Conservation (phyloP, 2,329 filamentous ascomycete species). For the Drechslerella stenobrocha region DNA sequence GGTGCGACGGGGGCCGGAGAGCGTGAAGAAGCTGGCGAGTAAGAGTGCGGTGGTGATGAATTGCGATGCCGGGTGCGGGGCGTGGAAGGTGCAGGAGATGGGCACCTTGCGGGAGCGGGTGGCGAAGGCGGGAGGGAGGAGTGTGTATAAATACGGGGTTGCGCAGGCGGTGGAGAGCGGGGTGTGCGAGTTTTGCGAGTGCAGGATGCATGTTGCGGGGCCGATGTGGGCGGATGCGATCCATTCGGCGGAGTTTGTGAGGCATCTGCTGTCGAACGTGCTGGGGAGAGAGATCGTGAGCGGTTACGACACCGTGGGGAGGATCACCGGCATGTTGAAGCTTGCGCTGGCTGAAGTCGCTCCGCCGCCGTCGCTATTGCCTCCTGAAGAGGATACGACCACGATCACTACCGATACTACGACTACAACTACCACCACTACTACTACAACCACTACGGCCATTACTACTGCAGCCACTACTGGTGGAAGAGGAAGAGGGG, state of each 20-base stretch:
- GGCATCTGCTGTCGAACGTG: conserved; percentile 73
- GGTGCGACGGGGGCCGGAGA: conserved; percentile 74
- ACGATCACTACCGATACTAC: background rate
- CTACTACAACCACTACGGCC: background rate
- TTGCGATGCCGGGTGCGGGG: conserved; percentile 87
- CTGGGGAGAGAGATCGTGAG: conserved; percentile 65
- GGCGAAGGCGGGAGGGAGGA: conserved; percentile 68
- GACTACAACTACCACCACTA: background rate
- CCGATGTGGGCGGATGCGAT: conserved; percentile 94
- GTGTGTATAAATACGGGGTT: conserved; percentile 72
- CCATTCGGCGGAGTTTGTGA: conserved; percentile 81
- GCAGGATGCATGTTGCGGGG: conserved; percentile 77
- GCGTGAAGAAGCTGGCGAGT: conserved; percentile 85
- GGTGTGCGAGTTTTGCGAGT: conserved; percentile 79
- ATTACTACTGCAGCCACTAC: background rate
- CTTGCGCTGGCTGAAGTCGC: conserved; percentile 76
- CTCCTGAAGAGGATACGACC: conserved; percentile 12
- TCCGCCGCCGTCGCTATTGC: conserved; percentile 38
- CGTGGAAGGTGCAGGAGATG: conserved; percentile 81
- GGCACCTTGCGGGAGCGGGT: conserved; percentile 68
- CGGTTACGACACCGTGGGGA: conserved; percentile 75
- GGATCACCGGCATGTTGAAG: conserved; percentile 88
- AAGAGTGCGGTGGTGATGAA: conserved; percentile 93
- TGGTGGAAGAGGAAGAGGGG: background rate
- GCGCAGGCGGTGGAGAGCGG: conserved; percentile 67